These are phyloP conservation scores for Ogataea pini DNA, from an alignment of 805 yeast species.

Conservation along the genomic window DNA sequence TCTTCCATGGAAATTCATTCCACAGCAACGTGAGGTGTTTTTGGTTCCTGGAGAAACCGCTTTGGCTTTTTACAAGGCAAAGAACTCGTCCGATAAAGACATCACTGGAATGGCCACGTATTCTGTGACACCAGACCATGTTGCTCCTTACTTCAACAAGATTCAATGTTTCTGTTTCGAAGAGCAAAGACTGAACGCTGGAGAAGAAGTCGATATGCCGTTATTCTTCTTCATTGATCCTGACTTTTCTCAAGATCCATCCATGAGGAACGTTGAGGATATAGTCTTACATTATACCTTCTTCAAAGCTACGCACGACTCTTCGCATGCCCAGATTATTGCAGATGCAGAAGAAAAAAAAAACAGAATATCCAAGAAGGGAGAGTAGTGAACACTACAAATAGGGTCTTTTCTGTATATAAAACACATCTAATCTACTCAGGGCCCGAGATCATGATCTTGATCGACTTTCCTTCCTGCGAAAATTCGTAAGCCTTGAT, in stretches of 20 bases:
- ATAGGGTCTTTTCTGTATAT: slow-evolving; percentile 7
- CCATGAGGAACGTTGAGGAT: slow-evolving; percentile 87
- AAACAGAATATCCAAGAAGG: slow-evolving; percentile 7
- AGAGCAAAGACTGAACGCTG: slow-evolving; percentile 90
- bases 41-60: slow-evolving; percentile 98
- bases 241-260: slow-evolving; percentile 89
- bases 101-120: slow-evolving; percentile 98
- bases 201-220: slow-evolving; percentile 99
- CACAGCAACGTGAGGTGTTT: slow-evolving; percentile 90
- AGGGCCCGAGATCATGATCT: slow-evolving; percentile 84
- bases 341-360: slow-evolving; percentile 22
- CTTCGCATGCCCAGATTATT: slow-evolving; percentile 29
- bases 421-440: slow-evolving; percentile 30
- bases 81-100: slow-evolving; percentile 80
- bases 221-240: slow-evolving; percentile 96
- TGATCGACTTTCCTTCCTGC: slow-evolving; percentile 68
- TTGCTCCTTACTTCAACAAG: slow-evolving; percentile 94
- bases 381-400: background rate
- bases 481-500: slow-evolving; percentile 69
- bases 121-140: slow-evolving; percentile 93
- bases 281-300: slow-evolving; percentile 90
- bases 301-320: slow-evolving; percentile 58
- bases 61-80: slow-evolving; percentile 90
- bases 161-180: slow-evolving; percentile 98
- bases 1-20: slow-evolving; percentile 92